A percentile compares a stretch with the other conserved stretches of the same genome.
These are phyloP conservation scores for Prunus campanulata DNA, from an alignment of 306 rosid species.

Conservation along the genomic window DNA sequence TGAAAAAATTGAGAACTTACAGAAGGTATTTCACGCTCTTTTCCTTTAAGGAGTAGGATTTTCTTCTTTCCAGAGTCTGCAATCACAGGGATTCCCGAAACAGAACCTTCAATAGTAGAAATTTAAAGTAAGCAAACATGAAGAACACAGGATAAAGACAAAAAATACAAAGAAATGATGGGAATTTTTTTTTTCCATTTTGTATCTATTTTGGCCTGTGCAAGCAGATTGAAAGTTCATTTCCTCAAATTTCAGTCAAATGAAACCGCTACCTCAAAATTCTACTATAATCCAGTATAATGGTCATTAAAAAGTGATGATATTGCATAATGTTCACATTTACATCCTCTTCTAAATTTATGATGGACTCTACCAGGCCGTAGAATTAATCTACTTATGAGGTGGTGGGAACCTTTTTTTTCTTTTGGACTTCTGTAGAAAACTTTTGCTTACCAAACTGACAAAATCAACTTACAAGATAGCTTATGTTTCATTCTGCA, in stretches of 20 bases:
- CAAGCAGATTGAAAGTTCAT: background rate
- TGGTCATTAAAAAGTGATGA: background rate
- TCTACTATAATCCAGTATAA: background rate
- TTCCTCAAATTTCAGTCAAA: background rate
- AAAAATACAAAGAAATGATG: background rate
- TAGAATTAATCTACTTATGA: background rate
- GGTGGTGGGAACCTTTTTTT: background rate
- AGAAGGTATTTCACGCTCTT: constrained; percentile 60
- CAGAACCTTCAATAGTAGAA: constrained; percentile 58
- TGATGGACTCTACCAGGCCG: background rate
- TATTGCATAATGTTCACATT: background rate
- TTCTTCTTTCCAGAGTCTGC: constrained; percentile 82
- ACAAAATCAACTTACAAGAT: background rate
- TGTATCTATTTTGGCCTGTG: background rate
- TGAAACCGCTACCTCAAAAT: background rate
- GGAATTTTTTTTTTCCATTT: background rate
- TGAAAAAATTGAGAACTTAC: constrained; percentile 33
- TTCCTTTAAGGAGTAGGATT: constrained; percentile 81
- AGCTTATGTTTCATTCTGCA: background rate
- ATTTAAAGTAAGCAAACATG: constrained; percentile 32
- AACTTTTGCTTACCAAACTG: background rate
- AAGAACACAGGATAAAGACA: constrained; percentile 8
- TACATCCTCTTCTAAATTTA: background rate
- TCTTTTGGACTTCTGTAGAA: background rate
- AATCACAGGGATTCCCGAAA: constrained; percentile 62